Evolutionary conservation across 2,329 filamentous ascomycete genomes (phyloP).

Genomic region (Penicillium janthinellum): DNA sequence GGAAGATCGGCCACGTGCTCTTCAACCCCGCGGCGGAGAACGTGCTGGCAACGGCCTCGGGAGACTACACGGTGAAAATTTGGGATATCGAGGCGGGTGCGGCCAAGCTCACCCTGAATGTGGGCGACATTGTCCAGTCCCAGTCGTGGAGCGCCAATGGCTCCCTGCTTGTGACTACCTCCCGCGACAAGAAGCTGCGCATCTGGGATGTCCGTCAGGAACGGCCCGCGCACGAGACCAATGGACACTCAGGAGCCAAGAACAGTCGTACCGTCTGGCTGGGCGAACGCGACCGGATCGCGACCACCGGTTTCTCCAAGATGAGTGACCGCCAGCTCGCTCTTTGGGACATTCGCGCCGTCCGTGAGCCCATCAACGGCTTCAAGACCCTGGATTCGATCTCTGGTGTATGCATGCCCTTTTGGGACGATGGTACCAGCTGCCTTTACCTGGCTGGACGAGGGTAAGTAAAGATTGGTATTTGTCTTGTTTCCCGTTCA

Average conservation of each 20-base stretch:
- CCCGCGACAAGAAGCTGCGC: constrained; percentile 95
- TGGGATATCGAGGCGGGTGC: constrained; percentile 89
- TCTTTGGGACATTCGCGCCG: constrained; percentile 87
- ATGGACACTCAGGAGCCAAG: constrained; percentile 90
- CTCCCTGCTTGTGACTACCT: constrained; percentile 84
- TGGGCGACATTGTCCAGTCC: constrained; percentile 91
- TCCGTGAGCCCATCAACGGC: constrained; percentile 78
- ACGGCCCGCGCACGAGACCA: constrained; percentile 77
- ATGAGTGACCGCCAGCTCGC: constrained; percentile 98
- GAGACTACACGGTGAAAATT: constrained; percentile 91
- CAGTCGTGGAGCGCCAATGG: constrained; percentile 94
- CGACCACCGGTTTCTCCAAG: constrained; percentile 93
- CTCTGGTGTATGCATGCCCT: constrained; percentile 97
- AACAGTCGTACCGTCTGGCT: constrained; percentile 97
- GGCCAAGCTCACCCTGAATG: constrained; percentile 73
- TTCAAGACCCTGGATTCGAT: constrained; percentile 92
- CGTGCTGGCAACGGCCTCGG: constrained; percentile 90
- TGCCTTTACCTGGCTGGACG: constrained; percentile 96
- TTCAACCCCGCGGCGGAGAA: constrained; percentile 97
- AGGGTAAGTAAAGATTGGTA: constrained; percentile 63
- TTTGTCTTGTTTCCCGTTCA: neutral
- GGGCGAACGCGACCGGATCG: constrained; percentile 93
- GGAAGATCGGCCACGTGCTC: constrained; percentile 95
- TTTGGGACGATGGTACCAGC: constrained; percentile 97
- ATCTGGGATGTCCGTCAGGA: constrained; percentile 98